Percentiles rank a stretch among this genome's conserved stretches.
Conservation (phyloP, 1,284 basidiomycete genomes). For the Cryptococcus wingfieldii region DNA sequence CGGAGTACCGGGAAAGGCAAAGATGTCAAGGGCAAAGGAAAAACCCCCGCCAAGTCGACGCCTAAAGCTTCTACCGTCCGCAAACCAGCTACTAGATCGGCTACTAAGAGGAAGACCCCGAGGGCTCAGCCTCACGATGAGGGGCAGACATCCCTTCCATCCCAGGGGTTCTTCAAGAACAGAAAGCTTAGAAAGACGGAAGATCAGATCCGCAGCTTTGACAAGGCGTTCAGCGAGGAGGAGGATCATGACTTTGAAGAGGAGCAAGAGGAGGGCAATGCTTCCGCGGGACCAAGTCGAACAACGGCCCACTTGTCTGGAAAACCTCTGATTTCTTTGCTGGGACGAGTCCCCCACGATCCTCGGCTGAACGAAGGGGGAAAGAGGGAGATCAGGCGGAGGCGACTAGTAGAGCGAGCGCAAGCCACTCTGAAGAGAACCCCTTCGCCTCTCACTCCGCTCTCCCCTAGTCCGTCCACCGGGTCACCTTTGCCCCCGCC, state of each 20-base stretch:
- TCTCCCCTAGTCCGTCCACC: too few species aligned
- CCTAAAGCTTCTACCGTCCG: neutral
- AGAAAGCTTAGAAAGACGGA: slow-evolving; percentile 1
- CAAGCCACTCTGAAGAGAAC: too few species aligned
- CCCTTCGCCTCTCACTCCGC: too few species aligned
- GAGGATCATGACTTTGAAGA: slow-evolving; percentile 29
- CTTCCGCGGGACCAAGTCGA: neutral
- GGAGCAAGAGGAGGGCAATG: slow-evolving; percentile 7
- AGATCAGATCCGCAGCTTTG: slow-evolving; percentile 11
- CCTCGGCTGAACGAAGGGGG: too few species aligned
- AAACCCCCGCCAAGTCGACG: neutral
- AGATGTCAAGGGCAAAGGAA: neutral
- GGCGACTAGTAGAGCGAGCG: too few species aligned
- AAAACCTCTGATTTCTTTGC: too few species aligned
- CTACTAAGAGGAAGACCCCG: too few species aligned
- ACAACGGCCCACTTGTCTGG: too few species aligned
- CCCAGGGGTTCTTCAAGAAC: neutral
- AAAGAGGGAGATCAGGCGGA: too few species aligned
- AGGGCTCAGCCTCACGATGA: neutral
- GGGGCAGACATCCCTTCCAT: neutral
- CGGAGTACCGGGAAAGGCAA: neutral
- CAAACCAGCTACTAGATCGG: too few species aligned
- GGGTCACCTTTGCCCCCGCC: neutral
- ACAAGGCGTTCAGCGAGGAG: slow-evolving; percentile 32
- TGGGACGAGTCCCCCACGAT: too few species aligned